Conservation (phyloP, 2,329 filamentous ascomycete species). For the Apiospora phragmitis region DNA sequence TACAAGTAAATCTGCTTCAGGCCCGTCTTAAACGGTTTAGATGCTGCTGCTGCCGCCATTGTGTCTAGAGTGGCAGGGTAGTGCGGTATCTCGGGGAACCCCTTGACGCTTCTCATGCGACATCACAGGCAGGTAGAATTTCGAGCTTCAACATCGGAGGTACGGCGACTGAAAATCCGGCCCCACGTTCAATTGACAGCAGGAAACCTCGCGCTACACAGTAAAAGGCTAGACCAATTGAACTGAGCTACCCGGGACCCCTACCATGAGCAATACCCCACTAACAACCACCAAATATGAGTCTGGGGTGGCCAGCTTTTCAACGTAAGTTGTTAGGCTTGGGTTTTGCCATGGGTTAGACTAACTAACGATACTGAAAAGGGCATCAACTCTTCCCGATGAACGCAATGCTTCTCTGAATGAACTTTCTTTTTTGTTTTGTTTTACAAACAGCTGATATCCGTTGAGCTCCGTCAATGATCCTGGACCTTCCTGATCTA, state of each 20-base stretch:
- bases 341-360: neutral
- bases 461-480: neutral
- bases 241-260: neutral
- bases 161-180: slow-evolving; percentile 13
- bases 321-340: neutral
- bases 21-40: slow-evolving; percentile 27
- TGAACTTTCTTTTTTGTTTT: slow-evolving; percentile 10
- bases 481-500: slow-evolving; percentile 14
- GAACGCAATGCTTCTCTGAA: neutral
- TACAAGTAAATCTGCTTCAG: slow-evolving; percentile 35
- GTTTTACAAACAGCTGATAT: slow-evolving; percentile 8
- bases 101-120: neutral
- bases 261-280: neutral
- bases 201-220: neutral
- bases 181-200: neutral
- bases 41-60: slow-evolving; percentile 19
- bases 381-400: no score
- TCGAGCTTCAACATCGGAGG: slow-evolving; percentile 15
- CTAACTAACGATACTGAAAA: neutral
- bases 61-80: slow-evolving; percentile 13
- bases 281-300: neutral
- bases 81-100: neutral
- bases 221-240: neutral
- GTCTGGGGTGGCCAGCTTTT: neutral
- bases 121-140: slow-evolving; percentile 5